Percentiles rank a stretch among this genome's conserved stretches.
Conservation (phyloP, 2,329 filamentous ascomycete species). For the Ophiobolus disseminans region DNA sequence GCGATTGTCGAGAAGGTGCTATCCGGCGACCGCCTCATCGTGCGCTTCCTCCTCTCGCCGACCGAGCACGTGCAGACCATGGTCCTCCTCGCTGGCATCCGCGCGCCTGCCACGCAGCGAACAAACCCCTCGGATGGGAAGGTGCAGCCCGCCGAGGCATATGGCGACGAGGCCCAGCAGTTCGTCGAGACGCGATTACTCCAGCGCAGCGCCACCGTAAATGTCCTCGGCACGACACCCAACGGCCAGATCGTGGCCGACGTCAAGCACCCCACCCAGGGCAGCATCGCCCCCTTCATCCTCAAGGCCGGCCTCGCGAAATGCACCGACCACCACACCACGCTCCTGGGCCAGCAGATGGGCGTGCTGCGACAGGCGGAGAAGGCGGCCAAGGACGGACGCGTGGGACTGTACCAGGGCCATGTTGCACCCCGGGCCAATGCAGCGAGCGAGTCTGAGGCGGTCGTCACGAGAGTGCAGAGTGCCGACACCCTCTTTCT, state of each 20-base stretch:
- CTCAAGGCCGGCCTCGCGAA: slow-evolving; percentile 87
- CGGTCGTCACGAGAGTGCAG: slow-evolving; percentile 82
- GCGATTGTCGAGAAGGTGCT: slow-evolving; percentile 86
- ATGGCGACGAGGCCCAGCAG: slow-evolving; percentile 83
- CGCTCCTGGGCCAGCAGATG: slow-evolving; percentile 89
- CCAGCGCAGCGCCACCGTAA: slow-evolving; percentile 83
- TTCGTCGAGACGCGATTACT: slow-evolving; percentile 88
- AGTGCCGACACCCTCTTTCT: slow-evolving; percentile 89
- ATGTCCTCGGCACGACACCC: slow-evolving; percentile 84
- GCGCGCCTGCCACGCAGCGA: slow-evolving; percentile 87
- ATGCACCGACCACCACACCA: slow-evolving; percentile 96
- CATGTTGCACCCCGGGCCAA: slow-evolving; percentile 72
- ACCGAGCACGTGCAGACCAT: slow-evolving; percentile 89
- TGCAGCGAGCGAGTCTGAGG: slow-evolving; percentile 73
- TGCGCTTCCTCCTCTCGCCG: slow-evolving; percentile 79
- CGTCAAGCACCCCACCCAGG: slow-evolving; percentile 80
- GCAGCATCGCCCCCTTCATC: slow-evolving; percentile 91
- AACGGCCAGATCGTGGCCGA: slow-evolving; percentile 91
- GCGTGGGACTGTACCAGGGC: slow-evolving; percentile 81
- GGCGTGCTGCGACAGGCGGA: slow-evolving; percentile 83
- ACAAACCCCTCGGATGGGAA: slow-evolving; percentile 78
- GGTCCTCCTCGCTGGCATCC: slow-evolving; percentile 86
- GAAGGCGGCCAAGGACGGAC: slow-evolving; percentile 78
- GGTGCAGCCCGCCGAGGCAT: slow-evolving; percentile 85
- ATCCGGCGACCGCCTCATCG: slow-evolving; percentile 86